Base-by-base conservation (phyloP, 768 basidiomycete genomes). In the Suillus bovinus region DNA sequence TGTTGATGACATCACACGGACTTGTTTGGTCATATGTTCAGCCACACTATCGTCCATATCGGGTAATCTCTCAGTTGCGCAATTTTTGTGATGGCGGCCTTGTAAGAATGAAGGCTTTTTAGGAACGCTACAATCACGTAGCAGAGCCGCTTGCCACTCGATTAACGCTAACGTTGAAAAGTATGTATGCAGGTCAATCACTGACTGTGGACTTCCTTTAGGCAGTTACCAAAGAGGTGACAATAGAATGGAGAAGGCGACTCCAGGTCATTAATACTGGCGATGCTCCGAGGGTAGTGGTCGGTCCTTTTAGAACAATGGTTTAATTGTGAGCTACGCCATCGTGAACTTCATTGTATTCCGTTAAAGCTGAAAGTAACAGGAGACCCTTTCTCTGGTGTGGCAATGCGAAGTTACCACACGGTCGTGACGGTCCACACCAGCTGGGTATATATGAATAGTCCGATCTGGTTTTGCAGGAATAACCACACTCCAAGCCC, bases 351-450 rank as follows among this genome's bases (percentile, higher is more conserved):
- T 11, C 29, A 60, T 60, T 60, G 54, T 58, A 29, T 60, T 60
- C 34, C 20, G 52, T 27, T 55, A 60, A 58, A 58, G 34, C 10
- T n/a, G 20, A 33, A 33, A 52, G 29, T 20, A 17, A n/a, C 14
- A 14, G 22, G 29, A 34, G 59, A 20, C 24, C 59, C 4, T 39
- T 56, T 16, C 17, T 38, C 29, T 58, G 38, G 11, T 29, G 13
- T 41, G 24, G 36, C 24, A 29, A 39, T 13, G 36, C n/a, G 17
- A 29, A 20, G 38, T 13, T 16, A 11, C 54, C 3, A 16, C 34
- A 39, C 54, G 22, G 34, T 29, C 55, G n/a, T n/a, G n/a, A n/a
- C n/a, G n/a, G n/a, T n/a, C n/a, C 55, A 56, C 55, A 56, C 38
- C 3, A 29, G 11, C 38, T 39, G 38, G 38, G 38, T 41, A 56